A percentile compares a stretch with the other conserved stretches of the same genome.
Conservation (phyloP, 345 rosid genomes). For the Trapa incisa region DNA sequence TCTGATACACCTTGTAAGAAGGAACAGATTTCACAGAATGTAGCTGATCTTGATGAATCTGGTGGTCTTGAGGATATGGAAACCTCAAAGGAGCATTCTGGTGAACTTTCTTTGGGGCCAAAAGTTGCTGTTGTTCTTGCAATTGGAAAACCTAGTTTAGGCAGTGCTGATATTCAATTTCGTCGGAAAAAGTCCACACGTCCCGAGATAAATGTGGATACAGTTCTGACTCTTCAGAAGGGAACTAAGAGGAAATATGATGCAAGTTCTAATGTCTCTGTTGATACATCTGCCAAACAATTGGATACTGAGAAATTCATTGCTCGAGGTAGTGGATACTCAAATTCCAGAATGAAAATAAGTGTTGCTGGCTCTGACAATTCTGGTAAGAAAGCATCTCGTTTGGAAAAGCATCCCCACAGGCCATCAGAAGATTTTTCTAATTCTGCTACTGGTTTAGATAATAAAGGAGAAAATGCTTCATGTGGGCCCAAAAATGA, state of each 20-base stretch:
- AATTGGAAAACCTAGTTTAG: conserved; percentile 26
- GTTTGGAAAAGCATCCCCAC: conserved; percentile 40
- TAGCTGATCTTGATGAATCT: conserved; percentile 19
- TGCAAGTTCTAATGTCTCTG: conserved; percentile 18
- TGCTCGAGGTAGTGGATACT: conserved; percentile 19
- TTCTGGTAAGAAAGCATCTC: conserved; percentile 47
- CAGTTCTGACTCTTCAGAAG: conserved; percentile 18
- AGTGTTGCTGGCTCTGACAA: conserved; percentile 24
- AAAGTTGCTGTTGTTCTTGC: conserved; percentile 22
- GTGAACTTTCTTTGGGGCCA: neutral
- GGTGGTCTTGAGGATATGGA: conserved; percentile 19
- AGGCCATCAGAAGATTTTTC: conserved; percentile 53
- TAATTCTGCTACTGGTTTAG: conserved; percentile 29
- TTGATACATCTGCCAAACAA: conserved; percentile 23
- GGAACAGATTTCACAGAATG: conserved; percentile 22
- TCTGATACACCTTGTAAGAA: conserved; percentile 16
- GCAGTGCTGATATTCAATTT: conserved; percentile 22
- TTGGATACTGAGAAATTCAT: conserved; percentile 16
- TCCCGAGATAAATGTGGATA: conserved; percentile 23
- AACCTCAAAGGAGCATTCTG: conserved; percentile 2
- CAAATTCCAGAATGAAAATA: conserved; percentile 34
- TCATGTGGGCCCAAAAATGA: conserved; percentile 26
- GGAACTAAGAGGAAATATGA: conserved; percentile 17
- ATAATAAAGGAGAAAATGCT: conserved; percentile 24
- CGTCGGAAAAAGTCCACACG: conserved; percentile 40